Base-by-base conservation (phyloP, 1,284 basidiomycete genomes). In the Trichosporon faecale region DNA sequence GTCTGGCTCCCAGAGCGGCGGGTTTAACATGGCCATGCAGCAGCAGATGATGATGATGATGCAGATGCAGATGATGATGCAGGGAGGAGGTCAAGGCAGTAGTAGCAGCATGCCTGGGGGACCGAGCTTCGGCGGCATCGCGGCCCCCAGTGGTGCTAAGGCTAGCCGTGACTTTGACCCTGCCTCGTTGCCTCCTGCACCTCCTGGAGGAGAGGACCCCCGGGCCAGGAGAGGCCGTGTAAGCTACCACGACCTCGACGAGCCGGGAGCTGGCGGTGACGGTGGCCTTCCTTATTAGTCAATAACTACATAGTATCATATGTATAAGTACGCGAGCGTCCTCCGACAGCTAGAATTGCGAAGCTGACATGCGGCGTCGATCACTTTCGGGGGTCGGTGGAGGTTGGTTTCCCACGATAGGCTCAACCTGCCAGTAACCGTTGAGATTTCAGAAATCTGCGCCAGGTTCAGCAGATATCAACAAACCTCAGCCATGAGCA, bases 31-130 rank as follows among this genome's bases (percentile, higher is more conserved):
- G 74, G 72, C 72, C n/a, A 80, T 80, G 78, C 81, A 82, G 73
- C 81, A 82, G 70, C 81, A 82, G 71, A 81, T 81, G 79, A 78
- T 82, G 78, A 82, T 82, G 81, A 82, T 82, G 81, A 79, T 82
- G 79, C 80, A 80, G 68, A 82, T 82, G 81, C 80, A 78, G 63
- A 82, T 82, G 81, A 80, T 82, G 79, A 78, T 79, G 77, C 68
- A 70, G 31, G 77, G 74, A 49, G 71, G 57, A 11, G 57, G 57
- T n/a, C 57, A 61, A 61, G 57, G 69, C 31, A 57, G 65, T 52
- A 29, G 37, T 44, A 35, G 61, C 61, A 37, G 64, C 37, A 61
- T 67, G 66, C 55, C 66, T 61, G 68, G 57, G 16, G 66, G 57
- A 14, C 57, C 57, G 6, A 61, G 57, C 31, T n/a, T 61, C 29